These are phyloP conservation scores for Tagetes erecta DNA, from an alignment of 129 eudicot genomes.

Conservation along the genomic window DNA sequence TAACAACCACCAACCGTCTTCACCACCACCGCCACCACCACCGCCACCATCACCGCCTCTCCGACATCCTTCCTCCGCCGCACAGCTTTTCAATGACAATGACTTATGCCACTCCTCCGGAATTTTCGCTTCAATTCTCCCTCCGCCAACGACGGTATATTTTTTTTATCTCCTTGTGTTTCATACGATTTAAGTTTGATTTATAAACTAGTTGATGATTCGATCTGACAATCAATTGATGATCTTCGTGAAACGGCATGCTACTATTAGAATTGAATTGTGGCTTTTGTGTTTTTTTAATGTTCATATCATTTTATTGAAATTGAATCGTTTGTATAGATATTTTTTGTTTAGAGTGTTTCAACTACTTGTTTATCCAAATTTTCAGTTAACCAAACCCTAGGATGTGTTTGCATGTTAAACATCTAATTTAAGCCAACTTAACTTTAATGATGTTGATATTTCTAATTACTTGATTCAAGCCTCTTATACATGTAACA, in stretches of 20 bases:
- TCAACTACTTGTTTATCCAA: not conserved
- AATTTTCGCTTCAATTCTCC: constrained; percentile 47
- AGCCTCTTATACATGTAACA: not conserved
- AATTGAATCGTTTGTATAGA: not conserved
- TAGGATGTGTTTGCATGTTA: not conserved
- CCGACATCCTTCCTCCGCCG: constrained; percentile 19
- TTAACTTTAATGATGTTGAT: not conserved
- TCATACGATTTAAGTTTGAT: not conserved
- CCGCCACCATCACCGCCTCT: constrained; percentile 16
- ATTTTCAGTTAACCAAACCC: constrained; percentile 6
- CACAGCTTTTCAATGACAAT: constrained; percentile 41
- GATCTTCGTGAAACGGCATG: not conserved
- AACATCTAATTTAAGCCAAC: not conserved
- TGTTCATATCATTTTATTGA: not conserved
- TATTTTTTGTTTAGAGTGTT: not conserved
- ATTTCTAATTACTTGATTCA: not conserved
- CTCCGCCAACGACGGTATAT: constrained; percentile 39
- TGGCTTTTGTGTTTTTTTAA: constrained; percentile 1
- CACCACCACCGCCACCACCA: not conserved
- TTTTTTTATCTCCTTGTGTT: not conserved
- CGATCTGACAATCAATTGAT: not conserved
- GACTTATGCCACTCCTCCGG: constrained; percentile 34
- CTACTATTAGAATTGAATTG: not conserved
- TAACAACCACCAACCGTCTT: constrained; percentile 1
- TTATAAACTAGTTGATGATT: not conserved